Evolutionary conservation across 139 green algal genomes (phyloP), one percentile per base, ranked within the genome.

Genomic region (Micractinium sp.): DNA sequence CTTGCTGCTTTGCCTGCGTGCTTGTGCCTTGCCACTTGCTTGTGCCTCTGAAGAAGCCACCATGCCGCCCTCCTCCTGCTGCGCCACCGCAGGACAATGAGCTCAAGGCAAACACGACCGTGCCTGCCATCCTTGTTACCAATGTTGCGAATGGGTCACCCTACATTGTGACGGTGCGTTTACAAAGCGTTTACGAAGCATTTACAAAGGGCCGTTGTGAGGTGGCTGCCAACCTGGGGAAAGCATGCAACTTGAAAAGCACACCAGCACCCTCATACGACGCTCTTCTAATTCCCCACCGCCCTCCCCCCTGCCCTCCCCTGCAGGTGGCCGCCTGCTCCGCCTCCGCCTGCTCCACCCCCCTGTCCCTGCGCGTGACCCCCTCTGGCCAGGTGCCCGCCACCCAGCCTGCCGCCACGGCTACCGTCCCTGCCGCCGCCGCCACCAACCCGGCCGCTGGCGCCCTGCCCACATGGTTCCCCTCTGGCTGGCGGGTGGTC

Each of bases 401-500:
- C 74, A 80, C 74, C 74, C 47, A 56, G 33, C 29, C 74, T 1
- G 16, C 74, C 33, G 74, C 71, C 31, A 0, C 31, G 3, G 18
- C 31, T 5, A n/a, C 71, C 31, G 13, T 78, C 73, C 73, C 74
- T n/a, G 74, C 74, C 13, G 29, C 71, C 29, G 74, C 74, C 13
- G 29, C 71, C 29, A 27, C 71, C 27, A 33, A n/a, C 71, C 71
- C 71, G 33, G 71, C 31, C 71, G 71, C 71, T 38, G 71, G 71
- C 71, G 27, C 18, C 31, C 36, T 77, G 71, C 71, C 71, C 71
- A 38, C 31, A 5, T 56, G 47, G 47, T 56, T 56, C 71, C 71
- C 71, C 71, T 77, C 71, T 38, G 71, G 71, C 71, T 77, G 71
- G 71, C 71, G 71, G 31, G 71, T 77, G 29, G 71, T 77, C 71